Evolutionary conservation across 305 asterid species (phyloP).

Genomic region (Fraxinus xanthoxyloides): DNA sequence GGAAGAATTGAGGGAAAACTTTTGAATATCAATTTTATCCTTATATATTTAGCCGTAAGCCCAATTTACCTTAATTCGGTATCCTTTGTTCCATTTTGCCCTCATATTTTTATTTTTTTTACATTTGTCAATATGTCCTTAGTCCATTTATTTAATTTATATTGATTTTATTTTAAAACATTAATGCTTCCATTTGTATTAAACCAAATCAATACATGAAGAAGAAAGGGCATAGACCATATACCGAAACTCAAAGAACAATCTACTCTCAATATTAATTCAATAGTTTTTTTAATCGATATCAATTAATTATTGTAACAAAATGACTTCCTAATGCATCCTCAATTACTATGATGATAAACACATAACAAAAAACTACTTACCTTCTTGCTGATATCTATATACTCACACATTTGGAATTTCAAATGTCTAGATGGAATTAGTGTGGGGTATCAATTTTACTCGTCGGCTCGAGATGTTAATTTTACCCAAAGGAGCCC

Average conservation of each 20-base stretch:
- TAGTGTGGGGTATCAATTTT: too few species aligned
- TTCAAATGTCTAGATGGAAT: neutral
- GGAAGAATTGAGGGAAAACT: too few species aligned
- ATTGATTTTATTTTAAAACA: too few species aligned
- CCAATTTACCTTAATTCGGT: too few species aligned
- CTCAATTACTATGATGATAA: neutral
- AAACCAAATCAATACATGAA: neutral
- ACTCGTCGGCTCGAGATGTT: too few species aligned
- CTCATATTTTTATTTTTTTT: too few species aligned
- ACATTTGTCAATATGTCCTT: too few species aligned
- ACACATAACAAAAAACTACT: neutral
- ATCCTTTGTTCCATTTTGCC: too few species aligned
- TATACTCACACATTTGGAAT: neutral
- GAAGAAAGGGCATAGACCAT: neutral
- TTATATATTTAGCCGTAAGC: too few species aligned
- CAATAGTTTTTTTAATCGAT: neutral
- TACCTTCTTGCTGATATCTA: neutral
- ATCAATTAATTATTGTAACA: neutral
- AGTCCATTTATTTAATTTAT: too few species aligned
- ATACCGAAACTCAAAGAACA: neutral
- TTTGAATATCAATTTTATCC: too few species aligned
- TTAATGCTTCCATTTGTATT: neutral
- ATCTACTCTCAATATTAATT: neutral
- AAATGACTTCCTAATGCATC: neutral
- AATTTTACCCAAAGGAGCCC: too few species aligned